Evolutionary conservation across 441 rosid species (phyloP).

Genomic region (Eugenia klotzschiana): DNA sequence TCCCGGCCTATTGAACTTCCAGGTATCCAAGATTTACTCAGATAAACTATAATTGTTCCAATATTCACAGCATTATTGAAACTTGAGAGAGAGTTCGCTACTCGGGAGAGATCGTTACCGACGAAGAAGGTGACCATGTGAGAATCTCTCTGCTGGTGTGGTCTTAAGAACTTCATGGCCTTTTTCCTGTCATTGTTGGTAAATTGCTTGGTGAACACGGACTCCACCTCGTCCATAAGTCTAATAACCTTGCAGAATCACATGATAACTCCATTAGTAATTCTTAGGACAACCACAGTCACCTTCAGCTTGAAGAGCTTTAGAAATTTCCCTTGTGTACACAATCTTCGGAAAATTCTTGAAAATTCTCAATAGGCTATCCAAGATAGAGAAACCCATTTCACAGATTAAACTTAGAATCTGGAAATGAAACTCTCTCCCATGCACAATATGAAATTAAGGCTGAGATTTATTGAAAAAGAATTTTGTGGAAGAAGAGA

Average conservation of each 20-base stretch:
- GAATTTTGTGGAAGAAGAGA: no score
- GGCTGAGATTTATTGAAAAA: neutral
- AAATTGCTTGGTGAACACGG: constrained; percentile 85
- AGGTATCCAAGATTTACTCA: neutral
- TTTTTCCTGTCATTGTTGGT: constrained; percentile 86
- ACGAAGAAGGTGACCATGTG: constrained; percentile 96
- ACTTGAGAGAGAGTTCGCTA: neutral
- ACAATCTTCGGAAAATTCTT: neutral
- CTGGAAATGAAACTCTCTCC: neutral
- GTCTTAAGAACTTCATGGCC: constrained; percentile 92
- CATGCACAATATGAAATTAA: neutral
- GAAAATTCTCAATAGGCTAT: neutral
- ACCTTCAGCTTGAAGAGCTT: neutral
- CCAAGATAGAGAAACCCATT: no score
- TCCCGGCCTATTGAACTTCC: neutral
- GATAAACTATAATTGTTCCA: neutral
- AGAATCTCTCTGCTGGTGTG: constrained; percentile 80
- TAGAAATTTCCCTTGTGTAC: neutral
- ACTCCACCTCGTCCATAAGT: constrained; percentile 98
- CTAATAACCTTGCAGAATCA: constrained; percentile 43
- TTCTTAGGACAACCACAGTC: neutral
- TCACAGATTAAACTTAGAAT: no score
- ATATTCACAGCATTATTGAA: neutral
- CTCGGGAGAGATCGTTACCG: constrained; percentile 30
- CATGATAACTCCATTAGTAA: neutral